phyloP scores from a whole-genome alignment of 2,329 filamentous ascomycete species.

The Sporothrix luriei region DNA sequence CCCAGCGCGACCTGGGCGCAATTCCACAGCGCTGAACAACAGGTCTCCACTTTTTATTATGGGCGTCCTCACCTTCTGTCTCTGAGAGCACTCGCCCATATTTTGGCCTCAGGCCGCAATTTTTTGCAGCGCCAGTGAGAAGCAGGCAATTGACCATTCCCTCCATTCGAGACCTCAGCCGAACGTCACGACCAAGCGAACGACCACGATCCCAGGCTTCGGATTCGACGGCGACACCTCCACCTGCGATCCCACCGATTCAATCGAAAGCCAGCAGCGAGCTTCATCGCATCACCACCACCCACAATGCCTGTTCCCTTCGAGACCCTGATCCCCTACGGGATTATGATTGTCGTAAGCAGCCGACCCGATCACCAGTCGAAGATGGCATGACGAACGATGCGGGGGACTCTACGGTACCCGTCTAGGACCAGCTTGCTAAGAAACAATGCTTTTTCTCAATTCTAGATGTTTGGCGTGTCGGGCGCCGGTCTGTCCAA shows the following conservation, averaged over 20 bases:
- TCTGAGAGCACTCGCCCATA: no score
- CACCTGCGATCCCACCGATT: constrained; percentile 30
- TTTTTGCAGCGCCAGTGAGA: constrained; percentile 31
- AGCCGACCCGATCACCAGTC: neutral
- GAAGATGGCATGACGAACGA: neutral
- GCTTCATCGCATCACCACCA: constrained; percentile 24
- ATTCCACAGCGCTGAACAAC: neutral
- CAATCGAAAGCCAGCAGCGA: constrained; percentile 27
- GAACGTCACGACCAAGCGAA: constrained; percentile 2
- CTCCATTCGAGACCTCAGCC: constrained; percentile 22
- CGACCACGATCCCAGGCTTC: constrained; percentile 11
- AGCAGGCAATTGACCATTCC: constrained; percentile 29
- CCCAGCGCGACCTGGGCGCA: neutral
- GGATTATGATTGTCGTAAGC: constrained; percentile 63
- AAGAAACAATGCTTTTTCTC: neutral
- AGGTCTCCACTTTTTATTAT: constrained; percentile 15
- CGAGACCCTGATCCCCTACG: constrained; percentile 66
- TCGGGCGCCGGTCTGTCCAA: constrained; percentile 61
- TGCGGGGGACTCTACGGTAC: neutral
- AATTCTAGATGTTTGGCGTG: constrained; percentile 62
- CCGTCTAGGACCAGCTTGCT: neutral
- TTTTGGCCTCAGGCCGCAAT: constrained; percentile 31
- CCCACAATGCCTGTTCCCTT: constrained; percentile 63
- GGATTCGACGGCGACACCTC: constrained; percentile 20
- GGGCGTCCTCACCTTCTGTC: neutral